Evolutionary conservation across 148 eudicot genomes (phyloP), one percentile per base, ranked within the genome.

Genomic region (Rhododendron vialii): DNA sequence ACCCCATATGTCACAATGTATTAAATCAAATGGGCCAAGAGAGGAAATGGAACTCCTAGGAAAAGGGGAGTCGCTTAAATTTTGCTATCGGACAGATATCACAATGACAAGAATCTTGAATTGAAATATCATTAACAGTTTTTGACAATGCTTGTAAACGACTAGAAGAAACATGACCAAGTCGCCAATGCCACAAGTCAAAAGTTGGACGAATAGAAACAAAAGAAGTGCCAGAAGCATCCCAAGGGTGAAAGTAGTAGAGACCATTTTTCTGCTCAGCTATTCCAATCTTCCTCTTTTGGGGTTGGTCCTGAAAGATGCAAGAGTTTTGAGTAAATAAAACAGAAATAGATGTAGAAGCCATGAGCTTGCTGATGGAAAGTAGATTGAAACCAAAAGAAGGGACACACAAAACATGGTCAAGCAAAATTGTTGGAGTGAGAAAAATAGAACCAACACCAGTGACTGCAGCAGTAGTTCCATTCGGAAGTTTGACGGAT

Each of bases 1-100:
- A 14, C 74, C 84, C 73, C 84, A 61, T 33, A 82, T 57, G 43
- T 82, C 84, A 55, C 71, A 57, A 35, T 82, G 84, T 4, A 82
- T 59, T 20, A 57, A 6, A 5, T 57, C 74, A 57, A 82, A 82
- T 33, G 73, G 28, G 7, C 24, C 48, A 17, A 1, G 7, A 14
- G 47, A 28, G 22, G 65, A 28, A 18, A 82, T 82, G 1, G 17
- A 13, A 57, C 24, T 82, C 6, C 47, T 13, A 15, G 73, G n/a
- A 82, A 82, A 82, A 33, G 28, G 53, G 13, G 35, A 30, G 35
- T 33, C 48, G 4, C 15, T 43, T 28, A 57, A 57, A 71, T 33
- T 82, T 82, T 10, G 84, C 84, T 33, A 33, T 8, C 4, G 84
- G 84, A 69, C 38, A 81, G 30, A 81, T 28, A 81, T 81, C 84